phyloP scores from a whole-genome alignment of 352 stramenopile species.

The Phytophthora fragariaefolia region DNA sequence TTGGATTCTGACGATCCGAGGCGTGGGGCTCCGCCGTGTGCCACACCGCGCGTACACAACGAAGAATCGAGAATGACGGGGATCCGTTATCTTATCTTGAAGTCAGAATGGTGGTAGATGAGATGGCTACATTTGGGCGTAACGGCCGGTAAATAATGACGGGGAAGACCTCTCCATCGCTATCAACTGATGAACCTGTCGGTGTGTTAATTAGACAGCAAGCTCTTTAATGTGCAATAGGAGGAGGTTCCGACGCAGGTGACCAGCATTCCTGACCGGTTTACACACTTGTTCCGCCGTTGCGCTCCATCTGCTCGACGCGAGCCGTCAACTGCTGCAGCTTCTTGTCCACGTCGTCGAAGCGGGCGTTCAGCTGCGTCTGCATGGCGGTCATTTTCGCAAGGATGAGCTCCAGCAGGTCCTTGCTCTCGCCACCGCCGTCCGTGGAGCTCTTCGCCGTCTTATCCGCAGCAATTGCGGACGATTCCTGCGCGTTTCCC shows the following conservation, averaged over 20 bases:
- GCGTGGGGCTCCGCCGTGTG: background rate
- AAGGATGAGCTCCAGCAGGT: constrained; percentile 33
- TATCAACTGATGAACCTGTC: no score
- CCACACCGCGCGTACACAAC: constrained; percentile 30
- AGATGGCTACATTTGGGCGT: constrained; percentile 25
- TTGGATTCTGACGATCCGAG: constrained; percentile 42
- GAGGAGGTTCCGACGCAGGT: no score
- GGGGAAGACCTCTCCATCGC: no score
- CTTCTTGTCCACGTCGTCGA: constrained; percentile 55
- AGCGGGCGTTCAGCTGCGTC: constrained; percentile 55
- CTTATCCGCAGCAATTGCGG: constrained; percentile 14
- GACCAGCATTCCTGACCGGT: constrained; percentile 17
- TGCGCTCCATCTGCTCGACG: constrained; percentile 50
- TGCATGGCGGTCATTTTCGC: constrained; percentile 49
- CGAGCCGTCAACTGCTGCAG: constrained; percentile 38
- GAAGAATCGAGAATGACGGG: constrained; percentile 44
- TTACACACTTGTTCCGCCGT: constrained; percentile 15
- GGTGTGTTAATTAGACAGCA: no score
- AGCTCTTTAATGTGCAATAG: no score
- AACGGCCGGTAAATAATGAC: no score
- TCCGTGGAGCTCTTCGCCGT: constrained; percentile 19
- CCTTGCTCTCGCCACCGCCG: constrained; percentile 7
- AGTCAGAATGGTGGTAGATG: constrained; percentile 1
- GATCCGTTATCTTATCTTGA: constrained; percentile 28
- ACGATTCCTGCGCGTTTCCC: background rate